Conservation (phyloP, 371 early-diverging fungal genomes). For the Circinella minor region DNA sequence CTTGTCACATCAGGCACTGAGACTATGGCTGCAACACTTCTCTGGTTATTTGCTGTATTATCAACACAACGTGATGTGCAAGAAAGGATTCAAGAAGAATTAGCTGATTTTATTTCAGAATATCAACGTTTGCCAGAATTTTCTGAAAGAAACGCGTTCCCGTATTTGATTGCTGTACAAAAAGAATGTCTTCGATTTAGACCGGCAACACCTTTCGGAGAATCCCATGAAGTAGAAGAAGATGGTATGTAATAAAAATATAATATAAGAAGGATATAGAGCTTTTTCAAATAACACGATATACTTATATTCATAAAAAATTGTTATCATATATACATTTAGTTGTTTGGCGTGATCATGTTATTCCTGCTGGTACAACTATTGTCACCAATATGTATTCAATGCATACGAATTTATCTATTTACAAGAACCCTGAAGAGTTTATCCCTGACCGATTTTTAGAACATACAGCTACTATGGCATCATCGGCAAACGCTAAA, state of each 20-base stretch:
- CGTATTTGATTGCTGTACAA: slow-evolving; percentile 19
- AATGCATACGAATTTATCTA: slow-evolving; percentile 20
- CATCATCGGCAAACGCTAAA: slow-evolving; percentile 16
- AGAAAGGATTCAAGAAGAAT: slow-evolving; percentile 21
- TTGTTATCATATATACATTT: neutral
- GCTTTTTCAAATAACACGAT: too few species aligned
- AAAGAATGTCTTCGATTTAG: slow-evolving; percentile 28
- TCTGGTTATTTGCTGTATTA: slow-evolving; percentile 29
- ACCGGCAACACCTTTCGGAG: slow-evolving; percentile 17
- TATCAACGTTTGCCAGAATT: slow-evolving; percentile 20
- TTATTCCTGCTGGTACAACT: slow-evolving; percentile 17
- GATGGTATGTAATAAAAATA: slow-evolving; percentile 10
- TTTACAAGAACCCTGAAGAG: slow-evolving; percentile 20
- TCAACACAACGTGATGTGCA: slow-evolving; percentile 29
- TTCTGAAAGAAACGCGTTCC: slow-evolving; percentile 20
- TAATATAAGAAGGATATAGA: too few species aligned
- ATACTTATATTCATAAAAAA: neutral
- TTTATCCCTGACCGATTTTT: slow-evolving; percentile 26
- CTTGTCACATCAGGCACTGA: slow-evolving; percentile 27
- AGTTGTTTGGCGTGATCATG: slow-evolving; percentile 17
- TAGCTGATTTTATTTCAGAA: slow-evolving; percentile 15
- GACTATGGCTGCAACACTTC: slow-evolving; percentile 21
- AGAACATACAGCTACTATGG: slow-evolving; percentile 13
- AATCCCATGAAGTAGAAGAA: slow-evolving; percentile 20
- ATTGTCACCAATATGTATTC: slow-evolving; percentile 22